A percentile compares a stretch with the other conserved stretches of the same genome.
These are phyloP conservation scores for Leucocoprinus sp. DNA, from an alignment of 768 basidiomycete species.

Conservation along the genomic window DNA sequence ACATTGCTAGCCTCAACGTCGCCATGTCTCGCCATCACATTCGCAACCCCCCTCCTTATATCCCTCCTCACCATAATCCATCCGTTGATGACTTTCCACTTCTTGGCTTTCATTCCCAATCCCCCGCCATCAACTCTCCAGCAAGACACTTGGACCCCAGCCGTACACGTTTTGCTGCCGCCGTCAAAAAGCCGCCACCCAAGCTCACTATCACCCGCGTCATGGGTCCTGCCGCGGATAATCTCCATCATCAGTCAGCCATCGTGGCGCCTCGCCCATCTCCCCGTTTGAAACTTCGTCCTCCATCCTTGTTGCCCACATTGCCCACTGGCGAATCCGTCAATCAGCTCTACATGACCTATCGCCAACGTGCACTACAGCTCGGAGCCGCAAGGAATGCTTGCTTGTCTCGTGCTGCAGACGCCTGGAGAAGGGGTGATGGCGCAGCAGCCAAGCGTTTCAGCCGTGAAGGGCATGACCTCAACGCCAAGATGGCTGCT, in stretches of 20 bases:
- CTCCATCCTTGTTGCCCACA: conserved; percentile 81
- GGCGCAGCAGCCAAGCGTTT: conserved; percentile 94
- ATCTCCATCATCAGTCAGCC: conserved; percentile 54
- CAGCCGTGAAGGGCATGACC: conserved; percentile 86
- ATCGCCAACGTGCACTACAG: conserved; percentile 82
- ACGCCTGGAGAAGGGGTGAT: conserved; percentile 93
- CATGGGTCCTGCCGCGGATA: conserved; percentile 53
- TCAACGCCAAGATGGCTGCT: conserved; percentile 82
- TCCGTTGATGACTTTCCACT: conserved; percentile 68
- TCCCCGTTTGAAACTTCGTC: conserved; percentile 75
- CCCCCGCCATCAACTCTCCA: conserved; percentile 34
- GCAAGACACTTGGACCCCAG: conserved; percentile 65
- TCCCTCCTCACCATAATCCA: conserved; percentile 32
- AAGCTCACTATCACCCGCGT: conserved; percentile 41
- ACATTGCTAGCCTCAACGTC: conserved; percentile 59
- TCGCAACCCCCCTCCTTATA: conserved; percentile 29
- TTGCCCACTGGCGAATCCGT: conserved; percentile 77
- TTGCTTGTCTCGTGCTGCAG: conserved; percentile 89
- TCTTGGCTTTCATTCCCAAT: conserved; percentile 39
- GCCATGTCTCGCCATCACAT: conserved; percentile 63
- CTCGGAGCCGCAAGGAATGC: conserved; percentile 92
- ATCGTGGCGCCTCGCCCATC: conserved; percentile 77
- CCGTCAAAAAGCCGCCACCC: conserved; percentile 65
- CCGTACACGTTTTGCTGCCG: conserved; percentile 82
- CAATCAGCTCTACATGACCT: conserved; percentile 79